Base-by-base conservation (phyloP, 495 filamentous ascomycete species). In the Podospora didyma region DNA sequence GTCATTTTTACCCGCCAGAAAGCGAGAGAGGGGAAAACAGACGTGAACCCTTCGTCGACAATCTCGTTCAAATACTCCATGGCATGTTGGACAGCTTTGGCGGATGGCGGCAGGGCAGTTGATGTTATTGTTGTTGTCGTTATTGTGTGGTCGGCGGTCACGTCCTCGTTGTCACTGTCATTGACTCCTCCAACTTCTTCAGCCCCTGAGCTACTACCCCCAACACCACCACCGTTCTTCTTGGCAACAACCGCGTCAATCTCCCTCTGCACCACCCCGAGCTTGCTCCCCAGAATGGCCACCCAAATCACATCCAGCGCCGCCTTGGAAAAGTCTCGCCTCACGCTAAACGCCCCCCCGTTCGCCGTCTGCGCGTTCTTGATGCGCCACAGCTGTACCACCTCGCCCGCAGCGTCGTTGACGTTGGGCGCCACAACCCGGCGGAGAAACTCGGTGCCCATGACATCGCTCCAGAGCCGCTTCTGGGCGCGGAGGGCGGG, bases 251-350 rank as follows among this genome's bases (percentile, higher is more conserved):
- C 11, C 37, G 2, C 37, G 37, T 2, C 48, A 23, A 65, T 68
- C 22, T 67, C 53, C 14, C 54, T 42, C 0, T 62, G 51, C 23
- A 52, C 46, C 22, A 65, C 41, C 3, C 62, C 67, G 7, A 61
- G 41, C 17, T 62, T 55, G 5, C 61, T 61, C 2, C 72, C 70
- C n/a, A 74, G 60, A 0, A 67, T 53, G 22, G 62, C 62, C 0
- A 62, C 61, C 63, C 68, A 71, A 16, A 75, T 70, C 5, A 61
- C 63, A 35, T 75, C 70, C 5, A 75, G 64, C 0, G 70, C 66
- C 5, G 66, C 62, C 19, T 60, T 55, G 9, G 57, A 42, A 26
- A 75, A 62, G 49, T 77, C 72, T 1, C 49, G 34, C 2, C 22
- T 22, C 7, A 63, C 59, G 6, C 57, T 55, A 22, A 73, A 69